A percentile compares a stretch with the other conserved stretches of the same genome.
phyloP scores from a whole-genome alignment of 306 rosid genomes.

The Quercus agrifolia region DNA sequence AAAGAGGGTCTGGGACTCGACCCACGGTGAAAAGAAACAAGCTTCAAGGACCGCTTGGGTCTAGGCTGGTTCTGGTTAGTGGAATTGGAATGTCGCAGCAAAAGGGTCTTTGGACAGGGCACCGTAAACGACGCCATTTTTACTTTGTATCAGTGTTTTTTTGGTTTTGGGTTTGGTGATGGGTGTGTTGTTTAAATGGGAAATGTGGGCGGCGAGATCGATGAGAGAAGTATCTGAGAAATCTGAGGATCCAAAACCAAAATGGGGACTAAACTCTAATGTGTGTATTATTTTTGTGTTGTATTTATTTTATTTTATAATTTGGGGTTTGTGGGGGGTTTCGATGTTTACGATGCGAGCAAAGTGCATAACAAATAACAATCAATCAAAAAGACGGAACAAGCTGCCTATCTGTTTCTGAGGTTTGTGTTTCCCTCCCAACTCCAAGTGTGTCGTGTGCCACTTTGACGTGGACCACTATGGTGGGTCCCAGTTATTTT shows the following conservation, averaged over 20 bases:
- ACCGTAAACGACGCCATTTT: slow-evolving; percentile 58
- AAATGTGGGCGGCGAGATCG: slow-evolving; percentile 2
- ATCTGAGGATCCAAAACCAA: slow-evolving; percentile 4
- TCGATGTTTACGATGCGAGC: slow-evolving; percentile 44
- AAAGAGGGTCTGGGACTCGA: slow-evolving; percentile 29
- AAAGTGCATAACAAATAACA: not conserved
- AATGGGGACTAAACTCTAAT: not conserved
- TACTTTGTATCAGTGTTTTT: no score
- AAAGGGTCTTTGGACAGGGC: slow-evolving; percentile 52
- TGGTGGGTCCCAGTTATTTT: not conserved
- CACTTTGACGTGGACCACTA: not conserved
- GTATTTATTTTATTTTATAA: not conserved
- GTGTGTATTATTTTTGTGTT: no score
- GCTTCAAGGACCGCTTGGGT: not conserved
- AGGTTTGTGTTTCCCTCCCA: not conserved
- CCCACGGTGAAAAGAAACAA: slow-evolving; percentile 24
- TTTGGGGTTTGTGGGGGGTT: not conserved
- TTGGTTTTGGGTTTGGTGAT: no score
- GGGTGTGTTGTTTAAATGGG: not conserved
- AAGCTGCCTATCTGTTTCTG: no score
- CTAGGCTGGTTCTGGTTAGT: slow-evolving; percentile 3
- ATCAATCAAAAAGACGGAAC: no score
- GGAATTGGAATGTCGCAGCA: slow-evolving; percentile 19
- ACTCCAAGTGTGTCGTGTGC: not conserved
- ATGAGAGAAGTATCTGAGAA: slow-evolving; percentile 14